Conservation (phyloP, 2,329 filamentous ascomycete genomes). For the Nigrospora sphaerica region DNA sequence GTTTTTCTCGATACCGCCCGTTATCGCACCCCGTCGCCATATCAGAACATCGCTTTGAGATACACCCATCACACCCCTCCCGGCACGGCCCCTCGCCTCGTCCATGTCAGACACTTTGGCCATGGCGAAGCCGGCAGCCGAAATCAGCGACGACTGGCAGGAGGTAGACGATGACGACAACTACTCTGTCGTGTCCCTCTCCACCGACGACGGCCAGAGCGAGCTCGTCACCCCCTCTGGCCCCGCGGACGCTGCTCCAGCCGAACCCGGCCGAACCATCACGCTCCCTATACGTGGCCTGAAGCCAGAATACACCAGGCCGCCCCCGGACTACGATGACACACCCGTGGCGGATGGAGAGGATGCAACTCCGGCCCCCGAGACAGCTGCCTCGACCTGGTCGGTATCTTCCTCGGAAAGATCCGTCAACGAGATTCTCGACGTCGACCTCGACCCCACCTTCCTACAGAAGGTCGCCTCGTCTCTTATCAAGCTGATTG, state of each 20-base stretch:
- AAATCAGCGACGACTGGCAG: conserved; percentile 19
- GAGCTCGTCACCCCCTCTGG: not conserved
- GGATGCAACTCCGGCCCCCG: not conserved
- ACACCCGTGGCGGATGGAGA: conserved; percentile 2
- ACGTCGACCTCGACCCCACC: conserved; percentile 3
- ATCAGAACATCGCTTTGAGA: too few species aligned
- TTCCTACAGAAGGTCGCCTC: conserved; percentile 3
- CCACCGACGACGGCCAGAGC: conserved; percentile 10
- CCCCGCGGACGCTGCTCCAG: not conserved
- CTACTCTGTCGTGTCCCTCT: conserved; percentile 17
- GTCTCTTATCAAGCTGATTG: conserved; percentile 5
- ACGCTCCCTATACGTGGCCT: not conserved
- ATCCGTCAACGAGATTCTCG: not conserved
- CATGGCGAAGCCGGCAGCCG: not conserved
- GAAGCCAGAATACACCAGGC: not conserved
- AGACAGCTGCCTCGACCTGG: not conserved
- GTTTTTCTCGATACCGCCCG: too few species aligned
- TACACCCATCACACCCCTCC: too few species aligned
- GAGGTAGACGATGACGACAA: conserved; percentile 14
- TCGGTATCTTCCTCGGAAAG: not conserved
- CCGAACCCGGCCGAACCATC: not conserved
- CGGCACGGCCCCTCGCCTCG: too few species aligned
- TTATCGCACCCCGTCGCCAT: too few species aligned
- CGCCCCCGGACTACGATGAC: not conserved
- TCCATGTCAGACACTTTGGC: not conserved